A percentile compares a stretch with the other conserved stretches of the same genome.
Conservation (phyloP, 352 stramenopile species). For the Pythium sukuiense region DNA sequence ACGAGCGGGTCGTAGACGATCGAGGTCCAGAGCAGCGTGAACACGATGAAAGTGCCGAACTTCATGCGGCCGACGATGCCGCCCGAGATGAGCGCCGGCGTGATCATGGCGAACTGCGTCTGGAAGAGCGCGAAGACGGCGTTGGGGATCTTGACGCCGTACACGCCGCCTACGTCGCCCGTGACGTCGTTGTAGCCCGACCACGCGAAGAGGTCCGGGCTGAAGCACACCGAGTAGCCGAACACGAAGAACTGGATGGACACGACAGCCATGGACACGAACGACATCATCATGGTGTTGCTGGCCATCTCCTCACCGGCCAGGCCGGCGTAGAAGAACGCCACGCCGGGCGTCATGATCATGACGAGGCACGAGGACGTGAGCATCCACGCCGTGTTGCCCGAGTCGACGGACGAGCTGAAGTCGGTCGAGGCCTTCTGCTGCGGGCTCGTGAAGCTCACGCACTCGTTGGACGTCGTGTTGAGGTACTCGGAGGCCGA, state of each 20-base stretch:
- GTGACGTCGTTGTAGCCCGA: slow-evolving; percentile 56
- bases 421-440: slow-evolving; percentile 28
- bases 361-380: slow-evolving; percentile 37
- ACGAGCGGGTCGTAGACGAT: slow-evolving; percentile 85
- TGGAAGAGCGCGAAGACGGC: slow-evolving; percentile 81
- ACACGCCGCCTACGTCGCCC: slow-evolving; percentile 42
- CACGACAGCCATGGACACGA: slow-evolving; percentile 73
- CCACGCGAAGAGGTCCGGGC: slow-evolving; percentile 60
- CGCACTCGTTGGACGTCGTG: slow-evolving; percentile 24
- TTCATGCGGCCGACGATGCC: slow-evolving; percentile 87
- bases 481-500: slow-evolving; percentile 29
- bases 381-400: slow-evolving; percentile 56
- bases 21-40: slow-evolving; percentile 81
- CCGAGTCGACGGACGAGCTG: slow-evolving; percentile 30
- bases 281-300: slow-evolving; percentile 84
- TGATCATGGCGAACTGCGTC: slow-evolving; percentile 83
- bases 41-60: slow-evolving; percentile 70
- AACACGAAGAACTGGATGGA: slow-evolving; percentile 81
- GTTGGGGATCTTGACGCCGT: slow-evolving; percentile 63
- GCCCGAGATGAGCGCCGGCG: slow-evolving; percentile 68
- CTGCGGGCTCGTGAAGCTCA: slow-evolving; percentile 29
- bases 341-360: slow-evolving; percentile 50
- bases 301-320: slow-evolving; percentile 69
- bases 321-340: slow-evolving; percentile 78
- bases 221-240: slow-evolving; percentile 72